phyloP scores from a whole-genome alignment of 2,329 filamentous ascomycete genomes.

The Trichoderma sp. region DNA sequence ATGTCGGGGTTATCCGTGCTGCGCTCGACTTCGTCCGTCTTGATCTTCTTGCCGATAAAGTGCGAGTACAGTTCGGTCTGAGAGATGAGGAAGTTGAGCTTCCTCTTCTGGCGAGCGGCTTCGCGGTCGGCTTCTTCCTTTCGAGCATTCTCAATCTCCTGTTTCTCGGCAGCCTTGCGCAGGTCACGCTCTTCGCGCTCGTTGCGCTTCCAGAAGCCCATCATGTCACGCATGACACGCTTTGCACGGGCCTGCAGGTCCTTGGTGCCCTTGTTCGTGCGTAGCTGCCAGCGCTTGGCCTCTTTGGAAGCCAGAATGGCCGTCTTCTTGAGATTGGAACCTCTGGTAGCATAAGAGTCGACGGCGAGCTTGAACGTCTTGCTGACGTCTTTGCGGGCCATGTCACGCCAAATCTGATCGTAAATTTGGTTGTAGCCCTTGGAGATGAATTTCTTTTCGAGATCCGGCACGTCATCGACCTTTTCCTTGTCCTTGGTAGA shows the following conservation, averaged over 20 bases:
- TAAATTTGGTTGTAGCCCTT: slow-evolving; percentile 97
- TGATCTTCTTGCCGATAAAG: slow-evolving; percentile 99
- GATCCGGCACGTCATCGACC: slow-evolving; percentile 49
- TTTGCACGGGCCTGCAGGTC: slow-evolving; percentile 96
- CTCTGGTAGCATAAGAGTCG: slow-evolving; percentile 79
- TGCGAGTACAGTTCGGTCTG: slow-evolving; percentile 98
- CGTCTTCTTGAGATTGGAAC: slow-evolving; percentile 97
- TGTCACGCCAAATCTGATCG: slow-evolving; percentile 94
- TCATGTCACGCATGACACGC: slow-evolving; percentile 99
- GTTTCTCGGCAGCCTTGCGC: slow-evolving; percentile 88
- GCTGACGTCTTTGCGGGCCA: slow-evolving; percentile 87
- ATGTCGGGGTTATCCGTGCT: slow-evolving; percentile 81
- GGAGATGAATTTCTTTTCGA: slow-evolving; percentile 70
- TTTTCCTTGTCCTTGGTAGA: slow-evolving; percentile 53
- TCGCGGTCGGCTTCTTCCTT: slow-evolving; percentile 97
- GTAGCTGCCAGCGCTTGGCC: slow-evolving; percentile 92
- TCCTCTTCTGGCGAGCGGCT: slow-evolving; percentile 94
- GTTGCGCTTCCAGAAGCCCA: slow-evolving; percentile 98
- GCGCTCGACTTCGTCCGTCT: slow-evolving; percentile 90
- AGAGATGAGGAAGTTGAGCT: slow-evolving; percentile 98
- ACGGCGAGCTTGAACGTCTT: slow-evolving; percentile 88
- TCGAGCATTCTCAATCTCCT: slow-evolving; percentile 94
- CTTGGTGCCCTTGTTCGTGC: slow-evolving; percentile 98
- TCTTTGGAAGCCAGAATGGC: slow-evolving; percentile 96
- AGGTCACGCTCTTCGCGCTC: slow-evolving; percentile 95